Base-by-base conservation (phyloP, 768 basidiomycete genomes). In the Xerocomus spinulosus region DNA sequence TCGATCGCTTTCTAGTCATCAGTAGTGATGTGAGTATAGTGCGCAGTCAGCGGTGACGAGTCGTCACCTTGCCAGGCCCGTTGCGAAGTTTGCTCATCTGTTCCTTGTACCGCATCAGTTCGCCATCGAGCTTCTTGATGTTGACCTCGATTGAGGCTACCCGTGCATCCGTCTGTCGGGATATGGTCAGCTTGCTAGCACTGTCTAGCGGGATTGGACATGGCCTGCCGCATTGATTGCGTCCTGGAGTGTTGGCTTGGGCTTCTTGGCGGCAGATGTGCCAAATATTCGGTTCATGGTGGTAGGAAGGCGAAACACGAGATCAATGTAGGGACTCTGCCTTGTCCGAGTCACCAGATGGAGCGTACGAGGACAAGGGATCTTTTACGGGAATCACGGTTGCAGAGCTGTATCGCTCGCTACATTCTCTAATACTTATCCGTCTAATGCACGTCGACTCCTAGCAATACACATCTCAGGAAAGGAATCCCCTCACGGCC, bases 81-180 rank as follows among this genome's bases (percentile, higher is more conserved):
- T 84, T 86, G 20, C 92, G 77, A 64, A 99, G 74, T 70, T 92
- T 95, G 58, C 82, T 78, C 89, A 99, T 91, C 70, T 98, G 96
- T 46, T 94, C 92, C 68, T 93, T 92, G 74, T 96, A 97, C 32
- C 88, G 76, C 40, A 74, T 76, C 17, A 99, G 79, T 63, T 99
- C 96, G 5, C 85, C 94, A 60, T 98, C 94, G 24, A 99, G 78
- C 68, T 98, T 99, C 72, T 86, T 87, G 57, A 99, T 74, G 74
- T 98, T 99, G 65, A 97, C 94, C 66, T 99, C 93, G 53, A 96
- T 88, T 12, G 87, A 83, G 23, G 83, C 82, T 66, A 91, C 78
- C 44, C 94, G 83, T 1, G 79, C 67, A 65, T 97, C 94, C 64
- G 92, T 96, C 93, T 96, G 53, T n/a, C n/a, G n/a, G n/a, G n/a